Base-by-base conservation (phyloP, 2,329 filamentous ascomycete species). In the Rutstroemia sp. region DNA sequence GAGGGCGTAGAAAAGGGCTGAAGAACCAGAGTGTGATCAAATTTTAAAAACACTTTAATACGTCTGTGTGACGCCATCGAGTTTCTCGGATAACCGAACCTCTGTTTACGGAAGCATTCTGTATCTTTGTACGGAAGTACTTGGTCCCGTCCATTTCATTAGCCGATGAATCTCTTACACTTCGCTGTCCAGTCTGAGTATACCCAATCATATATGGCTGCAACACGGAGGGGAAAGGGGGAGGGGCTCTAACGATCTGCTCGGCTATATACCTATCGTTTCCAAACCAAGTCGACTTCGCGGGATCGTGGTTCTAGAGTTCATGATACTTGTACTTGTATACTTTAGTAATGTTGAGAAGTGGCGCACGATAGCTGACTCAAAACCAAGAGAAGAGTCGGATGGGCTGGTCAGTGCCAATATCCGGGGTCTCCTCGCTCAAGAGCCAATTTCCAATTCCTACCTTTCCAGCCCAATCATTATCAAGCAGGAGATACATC, bases 1-100 rank as follows among this genome's bases (percentile, higher is more conserved):
- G 41, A 16, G 18, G 49, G 37, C 18, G 27, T 42, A 18, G 9
- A 50, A 50, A 27, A 51, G 38, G 44, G 37, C 37, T 42, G 25
- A 37, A 50, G 12, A 9, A 34, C 30, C 9, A 34, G 30, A 34
- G 30, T 10, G 12, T 34, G 30, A 34, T 34, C 30, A 34, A 50
- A 48, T 30, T 44, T 5, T 23, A 44, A 21, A 9, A 44, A 18
- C 12, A 44, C 21, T 44, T 44, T 23, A 46, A 16, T 10, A n/a
- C 18, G 23, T 55, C n/a, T 30, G 27, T 50, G 46, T 55, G 52
- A 55, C 52, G 52, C 46, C 39, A 55, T 55, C 4, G 16, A 23
- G 12, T 42, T 42, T 30, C n/a, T 12, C 19, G 23, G 25, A 16
- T 39, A 23, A n/a, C 39, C 21, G 41, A 34, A 30, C 2, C 4